phyloP scores from a whole-genome alignment of 164 flowering plant species.

The Annona squamosa region DNA sequence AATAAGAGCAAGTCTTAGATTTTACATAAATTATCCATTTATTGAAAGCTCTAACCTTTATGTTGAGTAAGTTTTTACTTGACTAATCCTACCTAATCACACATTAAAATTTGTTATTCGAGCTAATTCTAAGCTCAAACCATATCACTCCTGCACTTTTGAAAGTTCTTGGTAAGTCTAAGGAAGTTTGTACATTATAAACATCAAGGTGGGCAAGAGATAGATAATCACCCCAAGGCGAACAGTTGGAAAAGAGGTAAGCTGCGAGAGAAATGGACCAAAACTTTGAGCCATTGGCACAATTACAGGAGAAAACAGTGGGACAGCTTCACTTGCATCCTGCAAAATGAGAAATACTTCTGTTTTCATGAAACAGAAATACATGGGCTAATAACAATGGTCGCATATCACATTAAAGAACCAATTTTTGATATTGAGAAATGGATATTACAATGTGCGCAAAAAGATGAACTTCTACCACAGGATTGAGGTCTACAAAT shows the following conservation, averaged over 20 bases:
- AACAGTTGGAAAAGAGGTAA: slow-evolving; percentile 68
- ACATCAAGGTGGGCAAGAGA: neutral
- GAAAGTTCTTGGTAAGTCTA: neutral
- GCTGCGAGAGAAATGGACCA: slow-evolving; percentile 77
- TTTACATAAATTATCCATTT: neutral
- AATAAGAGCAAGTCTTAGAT: neutral
- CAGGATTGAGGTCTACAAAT: neutral
- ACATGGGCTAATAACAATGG: neutral
- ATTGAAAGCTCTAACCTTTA: neutral
- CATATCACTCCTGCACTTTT: too few species aligned
- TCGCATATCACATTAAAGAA: neutral
- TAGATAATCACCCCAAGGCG: slow-evolving; percentile 65
- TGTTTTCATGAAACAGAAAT: neutral
- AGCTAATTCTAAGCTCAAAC: neutral
- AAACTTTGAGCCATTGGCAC: slow-evolving; percentile 89
- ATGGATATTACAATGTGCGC: neutral
- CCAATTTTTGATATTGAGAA: neutral
- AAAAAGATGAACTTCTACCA: neutral
- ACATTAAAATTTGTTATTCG: neutral
- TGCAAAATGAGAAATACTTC: slow-evolving; percentile 17
- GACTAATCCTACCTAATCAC: neutral
- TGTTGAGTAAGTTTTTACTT: neutral
- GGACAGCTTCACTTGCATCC: slow-evolving; percentile 85
- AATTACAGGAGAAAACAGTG: slow-evolving; percentile 90
- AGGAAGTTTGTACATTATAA: neutral